Evolutionary conservation across 148 eudicot species (phyloP), one percentile per base, ranked within the genome.

Genomic region (Nepenthes mirabilis): DNA sequence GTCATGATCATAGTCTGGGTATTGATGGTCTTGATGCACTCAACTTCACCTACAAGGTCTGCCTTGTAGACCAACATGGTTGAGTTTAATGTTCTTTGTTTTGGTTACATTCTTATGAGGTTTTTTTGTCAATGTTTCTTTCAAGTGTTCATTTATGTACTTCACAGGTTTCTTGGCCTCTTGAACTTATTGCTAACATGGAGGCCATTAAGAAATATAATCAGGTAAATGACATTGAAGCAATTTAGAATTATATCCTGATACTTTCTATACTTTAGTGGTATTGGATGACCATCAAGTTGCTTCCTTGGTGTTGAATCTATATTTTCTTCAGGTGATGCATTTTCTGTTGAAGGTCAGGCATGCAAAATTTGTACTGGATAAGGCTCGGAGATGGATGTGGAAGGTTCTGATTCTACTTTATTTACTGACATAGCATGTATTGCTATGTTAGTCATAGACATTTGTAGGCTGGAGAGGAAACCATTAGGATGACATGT

Each of bases 321-420:
- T 63, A 37, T 52, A 3, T 52, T 61, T 61, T 52, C 48, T 73
- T 70, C 75, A 93, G 99, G 99, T 88, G 70, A 93, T 93, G 99
- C 79, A 68, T 69, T 93, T 93, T 72, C 75, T 93, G 78, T 63
- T 93, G 74, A 93, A 86, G 77, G 88, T 93, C 53, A 86, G 79
- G 78, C 95, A 85, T 64, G 99, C 95, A 60, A 93, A 93, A 75
- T 93, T 78, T 74, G 99, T 84, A 23, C 89, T 93, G 58, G 98
- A 93, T 68, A 88, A 93, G 78, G 83, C 86, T 79, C 89, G 99
- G 62, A 80, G 88, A 65, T 82, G 91, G 96, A 88, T 88, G 76
- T 93, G 99, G 96, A 93, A 93, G 96, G 99, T 85, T 54, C 23
- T 60, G 47, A 48, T 73, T 67, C 59, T 59, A 40, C 37, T 60